These are phyloP conservation scores for Talaromyces wortmannii DNA, from an alignment of 495 filamentous ascomycete genomes.

Conservation along the genomic window DNA sequence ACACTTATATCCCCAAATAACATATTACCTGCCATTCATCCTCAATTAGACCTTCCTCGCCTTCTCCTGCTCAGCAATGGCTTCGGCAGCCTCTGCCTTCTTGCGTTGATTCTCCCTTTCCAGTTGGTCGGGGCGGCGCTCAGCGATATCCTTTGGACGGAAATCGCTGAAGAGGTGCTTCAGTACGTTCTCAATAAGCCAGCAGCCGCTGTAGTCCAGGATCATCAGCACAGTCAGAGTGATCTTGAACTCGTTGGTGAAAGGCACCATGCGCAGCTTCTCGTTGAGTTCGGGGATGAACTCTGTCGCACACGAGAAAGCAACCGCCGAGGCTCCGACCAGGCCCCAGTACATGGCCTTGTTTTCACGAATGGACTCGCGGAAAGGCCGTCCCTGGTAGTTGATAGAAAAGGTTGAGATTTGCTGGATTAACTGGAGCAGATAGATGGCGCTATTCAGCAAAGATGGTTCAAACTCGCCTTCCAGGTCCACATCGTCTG, in stretches of 20 bases:
- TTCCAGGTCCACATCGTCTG: slow-evolving; percentile 77
- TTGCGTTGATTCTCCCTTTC: slow-evolving; percentile 55
- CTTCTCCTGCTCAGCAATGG: slow-evolving; percentile 47
- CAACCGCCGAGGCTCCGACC: slow-evolving; percentile 76
- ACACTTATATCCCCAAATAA: background rate
- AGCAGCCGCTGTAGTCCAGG: slow-evolving; percentile 85
- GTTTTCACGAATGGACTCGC: slow-evolving; percentile 92
- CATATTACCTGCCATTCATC: too few species aligned
- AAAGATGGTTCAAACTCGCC: slow-evolving; percentile 91
- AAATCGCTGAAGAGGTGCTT: slow-evolving; percentile 89
- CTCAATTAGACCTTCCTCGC: slow-evolving; percentile 20
- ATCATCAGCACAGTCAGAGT: slow-evolving; percentile 82
- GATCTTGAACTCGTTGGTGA: slow-evolving; percentile 80
- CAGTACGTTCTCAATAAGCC: slow-evolving; percentile 77
- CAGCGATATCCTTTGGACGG: slow-evolving; percentile 88
- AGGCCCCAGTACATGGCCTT: slow-evolving; percentile 97
- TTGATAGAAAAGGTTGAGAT: slow-evolving; percentile 99
- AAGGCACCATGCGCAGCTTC: slow-evolving; percentile 89
- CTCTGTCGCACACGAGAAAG: slow-evolving; percentile 94
- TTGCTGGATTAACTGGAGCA: slow-evolving; percentile 97
- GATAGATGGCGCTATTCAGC: slow-evolving; percentile 94
- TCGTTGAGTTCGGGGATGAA: slow-evolving; percentile 94
- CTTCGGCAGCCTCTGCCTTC: slow-evolving; percentile 49
- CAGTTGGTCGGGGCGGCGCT: slow-evolving; percentile 81
- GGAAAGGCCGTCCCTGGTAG: slow-evolving; percentile 97